These are phyloP conservation scores for Liriodendron chinense DNA, from an alignment of 164 flowering plant genomes.

Conservation along the genomic window DNA sequence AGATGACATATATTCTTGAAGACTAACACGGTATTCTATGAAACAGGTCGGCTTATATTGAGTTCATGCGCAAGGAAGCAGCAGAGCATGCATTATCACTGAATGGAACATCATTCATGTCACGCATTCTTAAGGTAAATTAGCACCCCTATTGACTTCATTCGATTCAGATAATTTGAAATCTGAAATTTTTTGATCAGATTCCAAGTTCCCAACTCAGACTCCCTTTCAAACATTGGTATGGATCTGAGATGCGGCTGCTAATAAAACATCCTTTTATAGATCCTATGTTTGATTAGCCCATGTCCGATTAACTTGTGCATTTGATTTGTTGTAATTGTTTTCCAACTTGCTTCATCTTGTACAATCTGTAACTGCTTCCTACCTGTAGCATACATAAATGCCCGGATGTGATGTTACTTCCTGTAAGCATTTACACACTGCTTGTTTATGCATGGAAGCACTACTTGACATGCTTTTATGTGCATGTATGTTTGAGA, in stretches of 20 bases:
- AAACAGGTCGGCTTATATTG: slow-evolving; percentile 83
- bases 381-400: too few relatives aligned
- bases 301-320: not conserved
- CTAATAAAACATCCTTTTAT: too few relatives aligned
- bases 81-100: slow-evolving; percentile 83
- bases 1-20: not conserved
- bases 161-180: not conserved
- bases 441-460: too few relatives aligned
- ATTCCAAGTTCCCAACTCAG: not conserved
- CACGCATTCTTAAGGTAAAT: slow-evolving; percentile 84
- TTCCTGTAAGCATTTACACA: too few relatives aligned
- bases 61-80: slow-evolving; percentile 77
- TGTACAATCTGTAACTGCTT: too few relatives aligned
- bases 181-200: not conserved
- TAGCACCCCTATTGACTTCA: not conserved
- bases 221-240: too few relatives aligned
- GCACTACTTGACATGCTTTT: too few relatives aligned
- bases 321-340: too few relatives aligned
- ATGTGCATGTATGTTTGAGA: too few relatives aligned
- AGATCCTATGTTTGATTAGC: not conserved
- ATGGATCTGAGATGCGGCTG: not conserved
- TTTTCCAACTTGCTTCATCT: too few relatives aligned
- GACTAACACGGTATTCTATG: not conserved
- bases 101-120: slow-evolving; percentile 94
- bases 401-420: too few relatives aligned